Base-by-base conservation (phyloP, 306 rosid species). In the Malus asiatica region DNA sequence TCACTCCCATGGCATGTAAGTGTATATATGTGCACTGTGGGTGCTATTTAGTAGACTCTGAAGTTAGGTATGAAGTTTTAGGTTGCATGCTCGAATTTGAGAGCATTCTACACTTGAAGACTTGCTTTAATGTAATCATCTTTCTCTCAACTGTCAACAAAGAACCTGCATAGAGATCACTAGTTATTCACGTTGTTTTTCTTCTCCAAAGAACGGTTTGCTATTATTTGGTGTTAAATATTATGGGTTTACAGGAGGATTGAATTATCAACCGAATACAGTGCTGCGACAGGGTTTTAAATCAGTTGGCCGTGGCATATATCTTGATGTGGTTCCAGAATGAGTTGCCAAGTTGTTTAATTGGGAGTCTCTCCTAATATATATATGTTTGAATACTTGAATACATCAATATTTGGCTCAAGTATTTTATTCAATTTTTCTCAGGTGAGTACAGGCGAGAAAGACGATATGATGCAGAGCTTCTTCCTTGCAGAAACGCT, bases 401-500 rank as follows among this genome's bases (percentile, higher is more conserved):
- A 71, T 51, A 30, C 22, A 18, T 53, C 25, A 27, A 57, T 38
- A 29, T 66, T 19, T 10, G 23, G 40, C 58, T 55, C 59, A 57
- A 67, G 8, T 42, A 4, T 23, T 38, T 22, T 38, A 38, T 18
- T 29, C 32, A 58, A 57, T 16, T 55, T 52, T 84, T 42, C 33
- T 27, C 82, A 89, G 93, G 93, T 89, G 45, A 74, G 32, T 46
- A 71, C 80, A 44, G 93, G 89, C 10, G 76, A 10, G 18, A 81
- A 77, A 81, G 93, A 86, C 77, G 66, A 89, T 57, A 74, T 81
- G 89, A 89, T 84, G 93, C 90, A 89, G 83, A 89, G 89, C 82
- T 89, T 87, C 89, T 87, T 89, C 86, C 89, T 89, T 4, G 86
- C 93, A 30, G 93, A 87, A 83, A 89, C 90, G 23, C 86, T 89